Evolutionary conservation across 768 basidiomycete species (phyloP), one percentile per base, ranked within the genome.

Genomic region (Pholiota molesta): DNA sequence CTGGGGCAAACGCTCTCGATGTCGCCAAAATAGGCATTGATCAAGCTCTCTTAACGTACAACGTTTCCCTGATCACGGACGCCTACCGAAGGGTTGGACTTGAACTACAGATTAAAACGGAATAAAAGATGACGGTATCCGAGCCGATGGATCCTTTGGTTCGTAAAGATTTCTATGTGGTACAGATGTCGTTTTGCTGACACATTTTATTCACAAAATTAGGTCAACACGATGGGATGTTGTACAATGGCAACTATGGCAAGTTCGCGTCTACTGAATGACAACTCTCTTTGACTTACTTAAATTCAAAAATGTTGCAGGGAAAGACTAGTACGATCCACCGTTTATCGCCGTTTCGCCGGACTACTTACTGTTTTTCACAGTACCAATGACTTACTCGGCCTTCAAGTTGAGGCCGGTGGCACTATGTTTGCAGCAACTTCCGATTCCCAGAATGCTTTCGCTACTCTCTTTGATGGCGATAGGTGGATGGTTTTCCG

Each of bases 191-290:
- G 33, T 8, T 55, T 52, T 37, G 21, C 35, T 19, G 6, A 59
- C 44, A 47, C 35, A 19, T 28, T 3, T 42, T 26, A 37, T 3
- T 9, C 5, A 31, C 2, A 6, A 19, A 35, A 31, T 14, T 45
- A 81, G 79, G 77, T 19, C 81, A 90, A 70, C 90, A 91, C 70
- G 72, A 67, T 19, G 89, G 89, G 19, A 77, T 89, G n/a, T 71
- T 88, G 5, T 90, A 89, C 68, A 88, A 86, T 54, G 90, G 89
- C 42, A 90, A 90, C 68, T 91, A 91, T 64, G 90, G 82, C 79
- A 19, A 67, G 77, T 69, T 4, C 11, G 14, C 5, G 23, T 28
- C 13, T 52, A 11, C 47, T 57, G 21, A 23, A 49, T n/a, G 23
- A 17, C 23, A 21, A 35, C 14, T 11, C 0, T 10, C 21, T 6